A percentile compares a stretch with the other conserved stretches of the same genome.
phyloP scores from a whole-genome alignment of 352 stramenopile species.

The Saprolegnia diclina region DNA sequence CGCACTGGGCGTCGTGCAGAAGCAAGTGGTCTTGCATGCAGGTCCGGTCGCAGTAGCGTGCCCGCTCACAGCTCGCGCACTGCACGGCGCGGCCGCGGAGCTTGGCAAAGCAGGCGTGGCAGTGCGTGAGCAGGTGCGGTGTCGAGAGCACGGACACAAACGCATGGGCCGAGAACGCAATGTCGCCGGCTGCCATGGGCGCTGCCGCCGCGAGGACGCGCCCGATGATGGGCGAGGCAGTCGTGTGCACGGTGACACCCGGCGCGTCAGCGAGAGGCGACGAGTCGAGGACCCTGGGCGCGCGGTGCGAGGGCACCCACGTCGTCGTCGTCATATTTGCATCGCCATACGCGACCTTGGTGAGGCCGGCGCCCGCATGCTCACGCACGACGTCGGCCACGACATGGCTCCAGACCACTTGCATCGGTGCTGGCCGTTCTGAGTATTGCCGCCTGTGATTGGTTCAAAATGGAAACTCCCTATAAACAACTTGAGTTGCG shows the following conservation, averaged over 20 bases:
- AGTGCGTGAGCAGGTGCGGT: neutral
- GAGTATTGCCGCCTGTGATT: too few relatives aligned
- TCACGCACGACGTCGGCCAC: neutral
- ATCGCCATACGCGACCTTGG: conserved; percentile 1
- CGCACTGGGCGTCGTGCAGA: conserved; percentile 13
- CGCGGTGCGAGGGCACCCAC: neutral
- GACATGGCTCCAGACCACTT: neutral
- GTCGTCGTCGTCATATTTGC: neutral
- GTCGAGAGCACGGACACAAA: neutral
- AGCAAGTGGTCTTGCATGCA: conserved; percentile 18
- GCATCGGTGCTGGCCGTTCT: too few relatives aligned
- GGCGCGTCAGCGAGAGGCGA: neutral
- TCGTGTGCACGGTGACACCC: neutral
- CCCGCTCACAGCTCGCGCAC: conserved; percentile 13
- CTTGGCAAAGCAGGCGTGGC: conserved; percentile 12
- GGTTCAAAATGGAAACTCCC: too few relatives aligned
- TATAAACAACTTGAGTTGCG: too few relatives aligned
- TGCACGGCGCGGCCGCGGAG: conserved; percentile 13
- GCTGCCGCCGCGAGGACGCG: neutral
- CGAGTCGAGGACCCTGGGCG: neutral
- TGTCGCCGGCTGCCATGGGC: neutral
- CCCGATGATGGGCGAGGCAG: neutral
- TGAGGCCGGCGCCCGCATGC: neutral
- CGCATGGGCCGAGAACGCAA: conserved; percentile 11
- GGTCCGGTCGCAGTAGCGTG: conserved; percentile 15